Percentiles rank a stretch among this genome's conserved stretches.
Evolutionary conservation across 108 stramenopile genomes (phyloP).

Genomic region (Cyclotella atomus): DNA sequence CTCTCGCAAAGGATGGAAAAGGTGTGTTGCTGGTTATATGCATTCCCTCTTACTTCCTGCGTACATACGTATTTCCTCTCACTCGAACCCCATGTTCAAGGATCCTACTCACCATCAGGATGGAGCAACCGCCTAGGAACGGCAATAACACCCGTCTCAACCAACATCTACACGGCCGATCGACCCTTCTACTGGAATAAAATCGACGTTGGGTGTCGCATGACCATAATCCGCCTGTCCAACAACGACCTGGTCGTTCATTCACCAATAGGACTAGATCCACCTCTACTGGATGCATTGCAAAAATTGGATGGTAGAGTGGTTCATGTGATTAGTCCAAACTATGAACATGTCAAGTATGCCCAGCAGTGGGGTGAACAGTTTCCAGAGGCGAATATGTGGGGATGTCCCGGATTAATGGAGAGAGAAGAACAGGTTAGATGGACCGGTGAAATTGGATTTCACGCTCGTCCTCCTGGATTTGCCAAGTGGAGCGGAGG

Average conservation of each 20-base stretch:
- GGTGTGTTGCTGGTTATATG: constrained; percentile 1
- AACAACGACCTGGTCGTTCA: constrained; percentile 69
- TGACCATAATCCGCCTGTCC: constrained; percentile 71
- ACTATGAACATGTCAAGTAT: constrained; percentile 89
- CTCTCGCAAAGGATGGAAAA: constrained; percentile 4
- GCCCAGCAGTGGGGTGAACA: constrained; percentile 64
- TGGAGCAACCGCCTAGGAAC: constrained; percentile 63
- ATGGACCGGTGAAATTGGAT: constrained; percentile 76
- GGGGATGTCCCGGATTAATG: constrained; percentile 84
- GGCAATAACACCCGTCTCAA: constrained; percentile 70
- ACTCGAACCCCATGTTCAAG: neutral
- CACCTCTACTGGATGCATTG: constrained; percentile 51
- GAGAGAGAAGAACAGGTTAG: constrained; percentile 55
- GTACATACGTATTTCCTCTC: neutral
- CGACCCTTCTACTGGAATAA: constrained; percentile 86
- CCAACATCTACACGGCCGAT: constrained; percentile 76
- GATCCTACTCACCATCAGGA: constrained; percentile 52
- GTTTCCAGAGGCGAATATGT: constrained; percentile 72
- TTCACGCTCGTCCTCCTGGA: constrained; percentile 47
- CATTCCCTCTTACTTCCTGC: neutral
- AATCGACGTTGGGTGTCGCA: constrained; percentile 86
- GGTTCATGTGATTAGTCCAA: constrained; percentile 77
- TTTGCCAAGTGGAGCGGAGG: constrained; percentile 12
- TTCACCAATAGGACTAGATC: constrained; percentile 72
- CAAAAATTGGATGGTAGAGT: constrained; percentile 64